These are phyloP conservation scores for Metschnikowia amazonensis DNA, from an alignment of 805 yeast species.

Conservation along the genomic window DNA sequence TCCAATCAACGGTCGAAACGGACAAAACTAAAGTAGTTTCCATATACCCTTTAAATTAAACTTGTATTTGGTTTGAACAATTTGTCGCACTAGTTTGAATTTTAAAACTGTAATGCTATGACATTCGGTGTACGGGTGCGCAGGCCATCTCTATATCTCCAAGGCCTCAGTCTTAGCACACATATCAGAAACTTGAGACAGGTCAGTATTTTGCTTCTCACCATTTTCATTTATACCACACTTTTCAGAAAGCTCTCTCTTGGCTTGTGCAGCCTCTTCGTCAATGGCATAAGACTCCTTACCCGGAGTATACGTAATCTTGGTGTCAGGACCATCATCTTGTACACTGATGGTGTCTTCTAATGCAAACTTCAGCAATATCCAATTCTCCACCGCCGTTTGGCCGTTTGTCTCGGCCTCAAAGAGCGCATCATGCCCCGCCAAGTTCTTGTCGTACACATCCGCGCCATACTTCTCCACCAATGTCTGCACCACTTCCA, in stretches of 20 bases:
- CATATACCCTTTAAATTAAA: too few relatives aligned
- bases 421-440: conserved; percentile 78
- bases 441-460: conserved; percentile 69
- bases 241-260: conserved; percentile 15
- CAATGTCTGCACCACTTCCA: conserved; percentile 62
- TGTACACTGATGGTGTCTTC: conserved; percentile 49
- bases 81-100: too few relatives aligned
- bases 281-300: conserved; percentile 44
- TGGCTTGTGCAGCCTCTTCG: conserved; percentile 28
- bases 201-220: too few relatives aligned
- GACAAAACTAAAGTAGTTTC: too few relatives aligned
- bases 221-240: too few relatives aligned
- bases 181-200: conserved; percentile 42
- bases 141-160: conserved; percentile 9
- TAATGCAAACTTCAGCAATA: conserved; percentile 68
- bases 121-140: too few relatives aligned
- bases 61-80: too few relatives aligned
- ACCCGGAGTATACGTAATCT: conserved; percentile 41
- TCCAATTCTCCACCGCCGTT: conserved; percentile 73
- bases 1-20: too few relatives aligned
- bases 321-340: conserved; percentile 38
- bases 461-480: conserved; percentile 77
- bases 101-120: too few relatives aligned
- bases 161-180: conserved; percentile 27
- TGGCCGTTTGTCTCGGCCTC: conserved; percentile 83